These are phyloP conservation scores for Lipomyces lipofer DNA, from an alignment of 805 yeast species.

Conservation along the genomic window DNA sequence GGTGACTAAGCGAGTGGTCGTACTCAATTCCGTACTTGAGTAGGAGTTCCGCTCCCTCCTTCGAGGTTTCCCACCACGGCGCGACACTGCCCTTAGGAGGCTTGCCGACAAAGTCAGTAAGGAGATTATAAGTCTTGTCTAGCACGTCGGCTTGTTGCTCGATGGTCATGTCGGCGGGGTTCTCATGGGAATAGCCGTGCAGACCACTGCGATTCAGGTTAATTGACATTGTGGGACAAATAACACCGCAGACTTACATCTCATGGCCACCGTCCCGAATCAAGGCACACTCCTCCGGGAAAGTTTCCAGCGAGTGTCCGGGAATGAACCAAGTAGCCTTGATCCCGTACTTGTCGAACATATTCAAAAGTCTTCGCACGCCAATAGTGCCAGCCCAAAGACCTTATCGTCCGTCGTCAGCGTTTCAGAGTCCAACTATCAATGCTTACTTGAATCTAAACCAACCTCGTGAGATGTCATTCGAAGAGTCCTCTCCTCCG, in stretches of 20 bases:
- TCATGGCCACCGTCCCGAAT: slow-evolving; percentile 43
- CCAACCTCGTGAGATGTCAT: slow-evolving; percentile 42
- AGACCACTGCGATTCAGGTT: slow-evolving; percentile 34
- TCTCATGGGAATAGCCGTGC: slow-evolving; percentile 45
- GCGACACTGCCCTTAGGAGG: slow-evolving; percentile 44
- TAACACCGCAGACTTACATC: slow-evolving; percentile 24
- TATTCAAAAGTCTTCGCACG: slow-evolving; percentile 41
- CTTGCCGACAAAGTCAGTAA: slow-evolving; percentile 42
- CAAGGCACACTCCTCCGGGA: slow-evolving; percentile 43
- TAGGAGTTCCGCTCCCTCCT: slow-evolving; percentile 41
- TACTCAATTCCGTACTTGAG: slow-evolving; percentile 43
- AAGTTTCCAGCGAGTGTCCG: slow-evolving; percentile 45
- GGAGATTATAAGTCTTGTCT: slow-evolving; percentile 39
- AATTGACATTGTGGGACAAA: neutral
- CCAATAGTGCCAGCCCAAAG: slow-evolving; percentile 45
- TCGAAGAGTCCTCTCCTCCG: slow-evolving; percentile 44
- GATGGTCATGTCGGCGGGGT: slow-evolving; percentile 42
- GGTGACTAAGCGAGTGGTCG: slow-evolving; percentile 44
- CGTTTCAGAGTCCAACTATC: too few species aligned
- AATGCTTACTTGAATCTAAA: neutral
- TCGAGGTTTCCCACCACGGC: slow-evolving; percentile 46
- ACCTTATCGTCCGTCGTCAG: slow-evolving; percentile 18
- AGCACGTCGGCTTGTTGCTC: slow-evolving; percentile 43
- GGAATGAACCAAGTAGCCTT: slow-evolving; percentile 46
- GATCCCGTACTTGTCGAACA: slow-evolving; percentile 41